Percentiles rank a stretch among this genome's conserved stretches.
Evolutionary conservation across 2,329 filamentous ascomycete species (phyloP).

Genomic region (Colletotrichum spaethianum): DNA sequence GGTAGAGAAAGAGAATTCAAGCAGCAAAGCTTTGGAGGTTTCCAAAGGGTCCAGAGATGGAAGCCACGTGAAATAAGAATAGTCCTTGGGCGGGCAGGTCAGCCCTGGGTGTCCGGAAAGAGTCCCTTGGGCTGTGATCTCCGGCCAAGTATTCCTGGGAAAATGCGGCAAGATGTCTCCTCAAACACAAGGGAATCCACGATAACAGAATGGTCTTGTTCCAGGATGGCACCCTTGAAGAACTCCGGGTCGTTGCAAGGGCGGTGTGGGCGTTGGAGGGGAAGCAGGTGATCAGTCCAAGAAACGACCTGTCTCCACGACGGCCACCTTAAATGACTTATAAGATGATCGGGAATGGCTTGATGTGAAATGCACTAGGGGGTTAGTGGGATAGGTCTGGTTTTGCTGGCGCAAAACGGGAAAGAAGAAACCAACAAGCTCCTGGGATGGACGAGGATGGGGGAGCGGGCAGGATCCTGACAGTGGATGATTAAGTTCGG

Average conservation of each 20-base stretch:
- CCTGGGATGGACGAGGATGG: conserved; percentile 41
- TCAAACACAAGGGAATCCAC: conserved; percentile 44
- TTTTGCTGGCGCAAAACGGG: conserved; percentile 43
- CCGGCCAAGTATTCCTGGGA: conserved; percentile 42
- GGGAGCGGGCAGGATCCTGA: conserved; percentile 38
- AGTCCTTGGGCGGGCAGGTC: conserved; percentile 40
- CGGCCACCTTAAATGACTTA: conserved; percentile 39
- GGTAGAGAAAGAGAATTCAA: conserved; percentile 40
- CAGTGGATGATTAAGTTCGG: conserved; percentile 41
- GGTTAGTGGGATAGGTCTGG: conserved; percentile 42
- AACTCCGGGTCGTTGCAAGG: conserved; percentile 41
- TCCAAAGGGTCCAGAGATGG: conserved; percentile 37
- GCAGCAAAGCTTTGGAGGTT: conserved; percentile 30
- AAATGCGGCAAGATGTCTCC: conserved; percentile 40
- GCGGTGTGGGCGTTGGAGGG: conserved; percentile 41
- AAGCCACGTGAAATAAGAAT: conserved; percentile 43
- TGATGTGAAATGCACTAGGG: conserved; percentile 38
- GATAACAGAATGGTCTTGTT: conserved; percentile 41
- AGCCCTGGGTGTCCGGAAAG: conserved; percentile 40
- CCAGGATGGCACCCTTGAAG: conserved; percentile 40
- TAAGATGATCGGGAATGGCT: conserved; percentile 34
- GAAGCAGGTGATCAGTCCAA: conserved; percentile 43
- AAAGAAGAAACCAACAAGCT: conserved; percentile 41
- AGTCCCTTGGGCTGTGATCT: conserved; percentile 37
- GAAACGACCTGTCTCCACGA: conserved; percentile 43